Evolutionary conservation across 306 rosid genomes (phyloP).

Genomic region (Quercus berberidifolia): DNA sequence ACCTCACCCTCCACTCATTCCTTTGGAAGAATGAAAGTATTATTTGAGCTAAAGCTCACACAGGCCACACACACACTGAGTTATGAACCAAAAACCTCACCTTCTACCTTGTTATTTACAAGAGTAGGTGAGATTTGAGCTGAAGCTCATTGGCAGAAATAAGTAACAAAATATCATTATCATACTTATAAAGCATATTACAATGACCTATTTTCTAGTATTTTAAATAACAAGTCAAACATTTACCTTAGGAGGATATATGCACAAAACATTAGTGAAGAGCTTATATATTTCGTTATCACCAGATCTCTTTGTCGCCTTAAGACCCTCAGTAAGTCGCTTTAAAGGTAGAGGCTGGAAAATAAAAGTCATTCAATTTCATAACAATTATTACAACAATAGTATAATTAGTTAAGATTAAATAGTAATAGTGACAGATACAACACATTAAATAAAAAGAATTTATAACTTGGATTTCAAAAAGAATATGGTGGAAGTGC

Average conservation of each 20-base stretch:
- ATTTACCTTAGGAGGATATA: conserved; percentile 82
- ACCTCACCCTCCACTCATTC: too few relatives aligned
- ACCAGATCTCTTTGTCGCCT: conserved; percentile 65
- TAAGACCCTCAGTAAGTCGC: conserved; percentile 74
- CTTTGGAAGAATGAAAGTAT: too few relatives aligned
- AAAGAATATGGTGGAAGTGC: neutral
- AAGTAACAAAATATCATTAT: neutral
- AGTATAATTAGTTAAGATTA: neutral
- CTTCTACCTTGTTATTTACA: too few relatives aligned
- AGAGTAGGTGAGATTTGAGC: too few relatives aligned
- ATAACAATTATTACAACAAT: neutral
- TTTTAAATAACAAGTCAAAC: neutral
- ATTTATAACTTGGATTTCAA: neutral
- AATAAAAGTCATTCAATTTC: conserved; percentile 13
- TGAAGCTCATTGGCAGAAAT: too few relatives aligned
- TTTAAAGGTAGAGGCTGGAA: conserved; percentile 83
- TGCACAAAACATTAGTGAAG: conserved; percentile 67
- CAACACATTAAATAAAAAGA: neutral
- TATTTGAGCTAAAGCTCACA: too few relatives aligned
- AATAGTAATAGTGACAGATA: neutral
- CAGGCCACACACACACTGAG: too few relatives aligned
- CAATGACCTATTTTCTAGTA: neutral
- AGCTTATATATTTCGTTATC: conserved; percentile 72
- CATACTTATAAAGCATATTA: neutral
- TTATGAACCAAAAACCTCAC: too few relatives aligned